Evolutionary conservation across 306 rosid species (phyloP), one percentile per base, ranked within the genome.

Genomic region (Trifolium subterraneum): DNA sequence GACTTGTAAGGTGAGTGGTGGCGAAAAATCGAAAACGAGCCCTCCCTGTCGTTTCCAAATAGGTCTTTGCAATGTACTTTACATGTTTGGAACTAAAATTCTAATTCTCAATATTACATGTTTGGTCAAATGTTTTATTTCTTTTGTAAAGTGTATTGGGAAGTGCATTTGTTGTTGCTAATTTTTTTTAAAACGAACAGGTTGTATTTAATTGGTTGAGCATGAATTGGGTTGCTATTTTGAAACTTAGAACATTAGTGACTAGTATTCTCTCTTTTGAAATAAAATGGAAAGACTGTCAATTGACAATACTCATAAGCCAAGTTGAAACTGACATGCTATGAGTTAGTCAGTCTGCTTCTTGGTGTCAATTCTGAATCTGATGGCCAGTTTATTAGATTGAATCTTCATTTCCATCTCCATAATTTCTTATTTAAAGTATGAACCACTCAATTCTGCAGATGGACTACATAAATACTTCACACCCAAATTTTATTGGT

Each of bases 391-490:
- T 51, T 62, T 41, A 74, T 71, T 35, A 39, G 29, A 70, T 65
- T 15, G 74, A 41, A 58, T 77, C 5, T 39, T 63, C 44, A 68
- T 42, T 72, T 73, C 55, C 38, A 27, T 38, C 58, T 35, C 77
- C 58, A 20, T 48, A 3, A 33, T 65, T 70, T 64, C 62, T 59
- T 39, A 44, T 67, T 5, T 68, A 45, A 78, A 50, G 42, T 71
- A 5, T 68, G 27, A 80, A 50, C 56, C 25, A 18, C 52, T 31
- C 63, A 70, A 72, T 73, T 80, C 65, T 86, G 87, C 87, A 94
- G 99, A 92, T 94, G 99, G 96, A 90, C 85, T 94, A 92, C 87
- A 88, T 94, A 78, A 94, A 94, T 79, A 94, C 99, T 74, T 94
- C 99, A 63, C 99, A 94, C 75, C 93, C 90, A 74, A 94, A 94